Percentiles rank a stretch among this genome's conserved stretches.
These are phyloP conservation scores for Cunninghamia lanceolata DNA, from an alignment of 75 land plant genomes.

Conservation along the genomic window DNA sequence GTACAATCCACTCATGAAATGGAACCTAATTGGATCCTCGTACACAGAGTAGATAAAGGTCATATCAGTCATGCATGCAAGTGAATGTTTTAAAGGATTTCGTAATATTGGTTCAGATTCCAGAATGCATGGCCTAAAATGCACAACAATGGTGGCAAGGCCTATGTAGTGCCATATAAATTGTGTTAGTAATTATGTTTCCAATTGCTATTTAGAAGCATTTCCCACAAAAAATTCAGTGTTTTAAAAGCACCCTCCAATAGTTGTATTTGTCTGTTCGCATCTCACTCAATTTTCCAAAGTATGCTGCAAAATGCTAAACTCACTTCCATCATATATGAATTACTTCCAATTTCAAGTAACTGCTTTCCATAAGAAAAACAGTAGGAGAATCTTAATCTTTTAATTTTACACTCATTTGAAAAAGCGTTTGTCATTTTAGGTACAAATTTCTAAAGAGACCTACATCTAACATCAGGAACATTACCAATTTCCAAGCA, in stretches of 20 bases:
- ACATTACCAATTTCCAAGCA: not conserved
- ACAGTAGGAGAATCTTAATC: not conserved
- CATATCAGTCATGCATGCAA: not conserved
- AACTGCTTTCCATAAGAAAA: not conserved
- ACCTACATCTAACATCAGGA: not conserved
- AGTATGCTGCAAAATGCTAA: no score
- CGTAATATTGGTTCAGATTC: not conserved
- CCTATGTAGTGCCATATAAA: not conserved
- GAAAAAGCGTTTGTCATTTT: not conserved
- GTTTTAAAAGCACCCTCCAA: not conserved
- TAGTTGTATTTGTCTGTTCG: not conserved
- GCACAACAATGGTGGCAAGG: not conserved
- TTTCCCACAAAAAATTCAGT: no score
- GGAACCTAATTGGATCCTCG: not conserved
- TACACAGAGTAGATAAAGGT: not conserved
- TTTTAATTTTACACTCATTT: not conserved
- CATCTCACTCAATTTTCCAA: not conserved
- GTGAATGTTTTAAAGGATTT: not conserved
- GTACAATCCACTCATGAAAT: not conserved
- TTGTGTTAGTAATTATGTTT: no score
- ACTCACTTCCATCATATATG: not conserved
- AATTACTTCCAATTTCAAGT: not conserved
- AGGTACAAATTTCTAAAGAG: not conserved
- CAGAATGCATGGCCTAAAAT: not conserved
- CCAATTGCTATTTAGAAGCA: no score